Percentiles rank a stretch among this genome's conserved stretches.
phyloP scores from a whole-genome alignment of 2,329 filamentous ascomycete species.

The Harringtonia lauricola region DNA sequence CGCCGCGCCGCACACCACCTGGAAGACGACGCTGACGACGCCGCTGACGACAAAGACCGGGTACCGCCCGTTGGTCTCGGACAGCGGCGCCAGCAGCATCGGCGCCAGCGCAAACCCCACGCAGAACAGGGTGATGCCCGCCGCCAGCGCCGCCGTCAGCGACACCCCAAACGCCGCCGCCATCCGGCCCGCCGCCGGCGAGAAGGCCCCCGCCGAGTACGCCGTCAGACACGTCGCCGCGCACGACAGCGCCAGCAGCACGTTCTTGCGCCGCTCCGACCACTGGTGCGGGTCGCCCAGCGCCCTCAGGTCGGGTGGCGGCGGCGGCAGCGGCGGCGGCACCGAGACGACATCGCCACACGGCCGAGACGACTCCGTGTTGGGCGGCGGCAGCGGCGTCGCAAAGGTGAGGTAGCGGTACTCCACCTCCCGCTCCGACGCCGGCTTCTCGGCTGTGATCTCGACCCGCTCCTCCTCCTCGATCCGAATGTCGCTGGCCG shows the following conservation, averaged over 20 bases:
- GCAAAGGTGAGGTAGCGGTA: constrained; percentile 30
- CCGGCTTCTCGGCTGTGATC: too few relatives aligned
- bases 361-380: constrained; percentile 7
- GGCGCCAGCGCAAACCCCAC: constrained; percentile 70
- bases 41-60: constrained; percentile 72
- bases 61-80: constrained; percentile 76
- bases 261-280: constrained; percentile 55
- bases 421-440: constrained; percentile 17
- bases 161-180: constrained; percentile 53
- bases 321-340: constrained; percentile 22
- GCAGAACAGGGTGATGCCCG: constrained; percentile 75
- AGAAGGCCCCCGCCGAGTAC: constrained; percentile 73
- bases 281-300: constrained; percentile 65
- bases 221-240: constrained; percentile 66
- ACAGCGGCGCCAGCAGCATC: constrained; percentile 81
- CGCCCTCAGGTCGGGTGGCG: constrained; percentile 51
- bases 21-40: constrained; percentile 57
- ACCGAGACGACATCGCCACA: constrained; percentile 1
- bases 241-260: constrained; percentile 65
- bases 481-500: too few relatives aligned
- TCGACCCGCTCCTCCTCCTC: too few relatives aligned
- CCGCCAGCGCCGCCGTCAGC: constrained; percentile 44
- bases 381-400: constrained; percentile 22
- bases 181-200: constrained; percentile 57
- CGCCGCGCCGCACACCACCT: constrained; percentile 64